Evolutionary conservation across 805 yeast genomes (phyloP).

Genomic region (Candida loeiensis): DNA sequence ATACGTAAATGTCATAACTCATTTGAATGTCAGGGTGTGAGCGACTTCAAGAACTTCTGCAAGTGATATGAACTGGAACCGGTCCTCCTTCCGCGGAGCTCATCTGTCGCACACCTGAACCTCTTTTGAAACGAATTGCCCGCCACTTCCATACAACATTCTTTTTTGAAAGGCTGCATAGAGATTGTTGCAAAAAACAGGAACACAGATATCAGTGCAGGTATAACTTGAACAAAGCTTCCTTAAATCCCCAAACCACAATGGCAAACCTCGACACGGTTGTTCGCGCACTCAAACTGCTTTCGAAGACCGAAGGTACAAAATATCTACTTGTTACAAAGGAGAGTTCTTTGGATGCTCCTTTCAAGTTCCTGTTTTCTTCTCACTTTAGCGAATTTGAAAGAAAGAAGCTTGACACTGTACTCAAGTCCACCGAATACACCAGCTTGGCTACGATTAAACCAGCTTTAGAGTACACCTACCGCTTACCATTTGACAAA

Average conservation of each 20-base stretch:
- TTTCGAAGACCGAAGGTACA: neutral
- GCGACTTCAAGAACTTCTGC: no score
- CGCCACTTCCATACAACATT: neutral
- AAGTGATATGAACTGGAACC: no score
- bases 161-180: neutral
- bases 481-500: neutral
- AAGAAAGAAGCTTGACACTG: neutral
- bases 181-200: slow-evolving; percentile 2
- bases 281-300: no score
- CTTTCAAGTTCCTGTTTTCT: slow-evolving; percentile 4
- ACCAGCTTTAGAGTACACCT: slow-evolving; percentile 11
- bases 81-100: no score
- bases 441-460: slow-evolving; percentile 8
- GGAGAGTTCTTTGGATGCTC: neutral
- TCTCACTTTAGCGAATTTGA: neutral
- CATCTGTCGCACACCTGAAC: no score
- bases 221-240: neutral
- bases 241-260: neutral
- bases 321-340: slow-evolving; percentile 1
- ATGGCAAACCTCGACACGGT: no score
- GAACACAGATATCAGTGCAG: neutral
- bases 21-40: no score
- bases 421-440: neutral
- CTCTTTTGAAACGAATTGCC: neutral
- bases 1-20: no score